phyloP scores from a whole-genome alignment of 1,139 yeast species.

The Ogataea hybrid region DNA sequence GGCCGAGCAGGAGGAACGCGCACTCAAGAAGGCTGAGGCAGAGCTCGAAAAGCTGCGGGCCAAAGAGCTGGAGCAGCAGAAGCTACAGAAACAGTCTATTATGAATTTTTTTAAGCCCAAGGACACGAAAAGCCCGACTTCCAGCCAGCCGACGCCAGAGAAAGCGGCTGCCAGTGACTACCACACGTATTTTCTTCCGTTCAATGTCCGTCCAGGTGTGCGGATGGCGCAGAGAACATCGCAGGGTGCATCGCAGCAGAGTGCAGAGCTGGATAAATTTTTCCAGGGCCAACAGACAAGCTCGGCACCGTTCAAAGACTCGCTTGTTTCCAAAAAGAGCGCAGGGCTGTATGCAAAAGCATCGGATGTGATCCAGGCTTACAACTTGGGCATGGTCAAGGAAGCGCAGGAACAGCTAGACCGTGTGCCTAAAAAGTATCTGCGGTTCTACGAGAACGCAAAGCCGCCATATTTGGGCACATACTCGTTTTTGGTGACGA shows the following conservation, averaged over 20 bases:
- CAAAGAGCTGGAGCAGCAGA: too few relatives aligned
- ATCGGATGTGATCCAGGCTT: slow-evolving; percentile 29
- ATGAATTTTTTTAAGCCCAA: too few relatives aligned
- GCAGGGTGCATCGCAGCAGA: slow-evolving; percentile 7
- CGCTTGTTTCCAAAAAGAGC: slow-evolving; percentile 14
- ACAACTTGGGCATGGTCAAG: slow-evolving; percentile 32
- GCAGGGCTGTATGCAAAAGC: slow-evolving; percentile 25
- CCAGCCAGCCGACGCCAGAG: too few relatives aligned
- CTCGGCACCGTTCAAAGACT: neutral
- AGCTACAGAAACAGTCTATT: too few relatives aligned
- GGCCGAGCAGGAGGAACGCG: too few relatives aligned
- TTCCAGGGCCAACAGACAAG: slow-evolving; percentile 15
- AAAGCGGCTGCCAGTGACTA: too few relatives aligned
- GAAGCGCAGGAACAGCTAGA: slow-evolving; percentile 37
- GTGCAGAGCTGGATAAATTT: slow-evolving; percentile 26
- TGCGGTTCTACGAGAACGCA: slow-evolving; percentile 78
- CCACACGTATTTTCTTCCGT: too few relatives aligned
- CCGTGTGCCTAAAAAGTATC: slow-evolving; percentile 52
- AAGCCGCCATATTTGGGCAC: slow-evolving; percentile 87
- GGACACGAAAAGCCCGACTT: too few relatives aligned
- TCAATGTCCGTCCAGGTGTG: too few relatives aligned
- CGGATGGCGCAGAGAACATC: too few relatives aligned
- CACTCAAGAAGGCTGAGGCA: too few relatives aligned
- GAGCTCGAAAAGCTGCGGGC: too few relatives aligned
- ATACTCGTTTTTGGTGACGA: slow-evolving; percentile 38